Conservation (phyloP, 2,329 filamentous ascomycete genomes). For the Colletotrichum falcatum region DNA sequence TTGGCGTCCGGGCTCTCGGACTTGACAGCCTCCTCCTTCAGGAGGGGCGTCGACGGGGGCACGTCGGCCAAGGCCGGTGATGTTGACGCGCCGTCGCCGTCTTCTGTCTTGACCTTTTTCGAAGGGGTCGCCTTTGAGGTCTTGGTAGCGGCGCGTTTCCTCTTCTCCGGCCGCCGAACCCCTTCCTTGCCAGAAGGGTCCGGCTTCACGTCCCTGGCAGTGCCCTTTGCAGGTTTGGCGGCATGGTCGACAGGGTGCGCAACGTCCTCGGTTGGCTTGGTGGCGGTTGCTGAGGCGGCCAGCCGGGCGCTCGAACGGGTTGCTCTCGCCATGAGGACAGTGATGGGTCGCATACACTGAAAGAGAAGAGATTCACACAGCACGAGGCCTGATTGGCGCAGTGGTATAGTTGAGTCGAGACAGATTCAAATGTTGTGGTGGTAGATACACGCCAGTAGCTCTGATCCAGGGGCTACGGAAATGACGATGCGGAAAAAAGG, state of each 20-base stretch:
- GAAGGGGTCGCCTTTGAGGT: constrained; percentile 16
- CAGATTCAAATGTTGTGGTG: neutral
- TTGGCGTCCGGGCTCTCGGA: constrained; percentile 26
- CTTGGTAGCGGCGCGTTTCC: constrained; percentile 28
- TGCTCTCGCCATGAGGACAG: constrained; percentile 33
- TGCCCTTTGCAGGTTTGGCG: neutral
- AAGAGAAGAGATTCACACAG: neutral
- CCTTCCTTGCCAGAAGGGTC: neutral
- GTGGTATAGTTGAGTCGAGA: neutral
- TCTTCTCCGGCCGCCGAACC: constrained; percentile 15
- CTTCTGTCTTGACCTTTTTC: constrained; percentile 41
- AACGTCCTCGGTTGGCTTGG: neutral
- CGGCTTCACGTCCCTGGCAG: neutral
- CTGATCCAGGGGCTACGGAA: constrained; percentile 8
- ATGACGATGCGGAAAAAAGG: constrained; percentile 8
- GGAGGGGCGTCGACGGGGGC: constrained; percentile 18
- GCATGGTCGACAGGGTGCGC: neutral
- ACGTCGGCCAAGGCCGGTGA: constrained; percentile 13
- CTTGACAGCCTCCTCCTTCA: constrained; percentile 34
- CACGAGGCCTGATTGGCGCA: neutral
- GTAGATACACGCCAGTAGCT: neutral
- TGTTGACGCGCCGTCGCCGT: constrained; percentile 17
- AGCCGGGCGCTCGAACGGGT: constrained; percentile 40
- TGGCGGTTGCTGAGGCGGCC: constrained; percentile 12
- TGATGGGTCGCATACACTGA: neutral